Percentiles rank a stretch among this genome's conserved stretches.
These are phyloP conservation scores for Crithidia fasciculata DNA, from an alignment of 208 protist genomes.

Conservation along the genomic window DNA sequence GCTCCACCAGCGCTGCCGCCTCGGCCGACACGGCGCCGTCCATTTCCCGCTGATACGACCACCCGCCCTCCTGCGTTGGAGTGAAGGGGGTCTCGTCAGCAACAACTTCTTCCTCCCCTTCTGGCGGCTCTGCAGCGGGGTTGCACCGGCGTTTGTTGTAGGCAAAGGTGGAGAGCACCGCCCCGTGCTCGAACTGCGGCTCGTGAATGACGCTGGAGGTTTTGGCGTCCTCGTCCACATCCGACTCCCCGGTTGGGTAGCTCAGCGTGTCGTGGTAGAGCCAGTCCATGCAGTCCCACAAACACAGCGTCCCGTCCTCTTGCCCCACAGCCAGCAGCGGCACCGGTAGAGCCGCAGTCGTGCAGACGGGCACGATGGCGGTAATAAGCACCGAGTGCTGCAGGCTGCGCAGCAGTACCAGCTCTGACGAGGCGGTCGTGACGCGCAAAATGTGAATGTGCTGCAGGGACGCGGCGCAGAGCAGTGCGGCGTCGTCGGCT, in stretches of 20 bases:
- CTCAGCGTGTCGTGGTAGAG: conserved; percentile 43
- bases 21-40: conserved; percentile 7
- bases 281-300: conserved; percentile 35
- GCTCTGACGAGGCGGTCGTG: conserved; percentile 12
- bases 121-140: background rate
- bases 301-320: conserved; percentile 46
- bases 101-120: background rate
- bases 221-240: conserved; percentile 37
- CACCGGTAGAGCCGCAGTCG: conserved; percentile 19
- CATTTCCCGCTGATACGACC: conserved; percentile 16
- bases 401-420: conserved; percentile 26
- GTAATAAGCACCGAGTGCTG: conserved; percentile 28
- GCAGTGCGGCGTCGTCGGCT: conserved; percentile 13
- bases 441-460: conserved; percentile 34
- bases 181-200: conserved; percentile 23
- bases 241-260: conserved; percentile 42
- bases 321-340: conserved; percentile 47
- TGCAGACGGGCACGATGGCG: conserved; percentile 12
- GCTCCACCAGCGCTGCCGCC: conserved; percentile 16
- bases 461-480: conserved; percentile 39
- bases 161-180: conserved; percentile 38
- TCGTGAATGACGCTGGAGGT: conserved; percentile 14
- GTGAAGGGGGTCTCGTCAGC: background rate
- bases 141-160: conserved; percentile 41
- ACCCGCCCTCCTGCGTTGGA: background rate